Percentiles rank a stretch among this genome's conserved stretches.
phyloP scores from a whole-genome alignment of 2,329 filamentous ascomycete species.

The Setomelanomma holmii region DNA sequence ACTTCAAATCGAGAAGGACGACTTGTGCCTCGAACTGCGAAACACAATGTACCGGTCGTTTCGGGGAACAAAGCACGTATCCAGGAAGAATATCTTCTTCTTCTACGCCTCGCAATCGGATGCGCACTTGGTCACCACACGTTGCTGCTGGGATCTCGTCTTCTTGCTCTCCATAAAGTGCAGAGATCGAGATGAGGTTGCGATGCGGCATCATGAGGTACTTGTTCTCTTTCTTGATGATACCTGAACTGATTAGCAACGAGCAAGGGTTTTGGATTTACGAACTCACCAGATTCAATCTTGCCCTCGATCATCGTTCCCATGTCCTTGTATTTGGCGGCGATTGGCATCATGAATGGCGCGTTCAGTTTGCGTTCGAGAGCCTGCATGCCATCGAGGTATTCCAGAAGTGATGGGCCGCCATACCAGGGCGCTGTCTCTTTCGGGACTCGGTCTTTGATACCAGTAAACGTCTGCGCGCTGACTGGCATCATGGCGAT shows the following conservation, averaged over 20 bases:
- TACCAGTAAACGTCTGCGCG: slow-evolving; percentile 82
- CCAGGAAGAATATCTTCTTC: slow-evolving; percentile 96
- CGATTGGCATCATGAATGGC: slow-evolving; percentile 98
- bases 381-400: slow-evolving; percentile 90
- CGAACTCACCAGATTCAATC: slow-evolving; percentile 74
- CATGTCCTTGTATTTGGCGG: slow-evolving; percentile 95
- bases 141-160: slow-evolving; percentile 84
- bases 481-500: slow-evolving; percentile 96
- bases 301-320: slow-evolving; percentile 98
- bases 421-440: slow-evolving; percentile 82
- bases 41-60: slow-evolving; percentile 92
- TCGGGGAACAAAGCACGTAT: slow-evolving; percentile 94
- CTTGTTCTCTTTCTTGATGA: slow-evolving; percentile 86
- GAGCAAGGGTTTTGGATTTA: background rate
- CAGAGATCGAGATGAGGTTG: slow-evolving; percentile 78
- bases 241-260: slow-evolving; percentile 52
- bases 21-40: slow-evolving; percentile 94
- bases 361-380: slow-evolving; percentile 96
- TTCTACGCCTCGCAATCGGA: slow-evolving; percentile 92
- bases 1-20: slow-evolving; percentile 91
- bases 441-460: slow-evolving; percentile 83
- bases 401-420: slow-evolving; percentile 90
- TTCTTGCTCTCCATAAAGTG: slow-evolving; percentile 94
- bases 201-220: slow-evolving; percentile 97
- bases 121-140: slow-evolving; percentile 92